Evolutionary conservation across 2,329 filamentous ascomycete species (phyloP).

Genomic region (Lojkania enalia): DNA sequence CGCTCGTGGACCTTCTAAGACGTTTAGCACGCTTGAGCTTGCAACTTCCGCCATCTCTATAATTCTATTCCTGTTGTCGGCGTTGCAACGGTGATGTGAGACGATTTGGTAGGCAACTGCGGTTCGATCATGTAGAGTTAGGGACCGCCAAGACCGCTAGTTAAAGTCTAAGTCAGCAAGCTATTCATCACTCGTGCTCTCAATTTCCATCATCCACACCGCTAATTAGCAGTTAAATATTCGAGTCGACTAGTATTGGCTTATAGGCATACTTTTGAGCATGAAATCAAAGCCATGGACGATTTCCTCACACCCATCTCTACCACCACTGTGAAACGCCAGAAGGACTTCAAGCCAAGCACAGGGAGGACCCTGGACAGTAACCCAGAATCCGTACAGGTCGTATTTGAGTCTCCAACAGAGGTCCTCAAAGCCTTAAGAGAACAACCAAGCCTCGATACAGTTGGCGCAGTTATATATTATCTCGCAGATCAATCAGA

Average conservation of each 20-base stretch:
- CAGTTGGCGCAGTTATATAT: slow-evolving; percentile 56
- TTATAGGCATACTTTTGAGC: slow-evolving; percentile 2
- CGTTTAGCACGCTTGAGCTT: slow-evolving; percentile 14
- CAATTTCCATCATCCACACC: too few relatives aligned
- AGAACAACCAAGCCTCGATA: slow-evolving; percentile 64
- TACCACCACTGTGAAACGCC: slow-evolving; percentile 34
- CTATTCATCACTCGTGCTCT: too few relatives aligned
- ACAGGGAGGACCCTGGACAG: slow-evolving; percentile 10
- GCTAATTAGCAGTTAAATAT: too few relatives aligned
- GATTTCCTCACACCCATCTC: slow-evolving; percentile 55
- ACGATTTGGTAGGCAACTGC: slow-evolving; percentile 1
- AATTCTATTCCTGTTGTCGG: not conserved
- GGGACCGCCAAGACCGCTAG: too few relatives aligned
- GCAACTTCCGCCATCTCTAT: slow-evolving; percentile 31
- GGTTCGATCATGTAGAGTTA: too few relatives aligned
- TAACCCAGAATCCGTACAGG: slow-evolving; percentile 1
- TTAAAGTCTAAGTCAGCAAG: too few relatives aligned
- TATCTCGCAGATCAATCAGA: slow-evolving; percentile 48
- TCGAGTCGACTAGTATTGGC: too few relatives aligned
- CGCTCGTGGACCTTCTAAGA: slow-evolving; percentile 40
- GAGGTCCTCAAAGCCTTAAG: slow-evolving; percentile 65
- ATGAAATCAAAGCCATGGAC: slow-evolving; percentile 46
- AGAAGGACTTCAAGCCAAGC: slow-evolving; percentile 16
- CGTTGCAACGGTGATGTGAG: slow-evolving; percentile 6
- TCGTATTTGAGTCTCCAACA: slow-evolving; percentile 35